phyloP scores from a whole-genome alignment of 306 rosid genomes.

The Parietaria judaica region DNA sequence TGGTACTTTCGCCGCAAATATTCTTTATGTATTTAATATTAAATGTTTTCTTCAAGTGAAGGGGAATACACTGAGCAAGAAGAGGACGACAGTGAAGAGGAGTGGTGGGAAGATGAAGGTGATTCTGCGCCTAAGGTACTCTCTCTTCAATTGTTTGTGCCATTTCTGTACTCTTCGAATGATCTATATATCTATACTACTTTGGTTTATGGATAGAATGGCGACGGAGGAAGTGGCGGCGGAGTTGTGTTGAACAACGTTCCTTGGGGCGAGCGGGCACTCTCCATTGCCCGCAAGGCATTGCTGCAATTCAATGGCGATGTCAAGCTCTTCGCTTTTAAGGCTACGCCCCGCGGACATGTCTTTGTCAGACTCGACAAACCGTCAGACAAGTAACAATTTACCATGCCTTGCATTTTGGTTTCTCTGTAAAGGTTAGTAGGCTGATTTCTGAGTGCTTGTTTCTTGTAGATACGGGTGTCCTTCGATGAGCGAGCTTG shows the following conservation, averaged over 20 bases:
- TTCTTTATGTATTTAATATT: neutral
- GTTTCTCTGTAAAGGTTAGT: neutral
- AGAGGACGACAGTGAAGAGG: constrained; percentile 33
- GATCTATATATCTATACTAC: constrained; percentile 12
- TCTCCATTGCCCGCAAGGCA: constrained; percentile 57
- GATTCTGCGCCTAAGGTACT: constrained; percentile 52
- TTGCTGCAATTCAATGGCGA: constrained; percentile 46
- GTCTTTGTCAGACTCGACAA: constrained; percentile 82
- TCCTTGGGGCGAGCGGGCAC: constrained; percentile 71
- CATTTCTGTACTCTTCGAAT: neutral
- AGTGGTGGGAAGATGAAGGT: constrained; percentile 49
- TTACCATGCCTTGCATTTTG: constrained; percentile 1
- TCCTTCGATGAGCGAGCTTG: constrained; percentile 79
- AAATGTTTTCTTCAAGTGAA: constrained; percentile 25
- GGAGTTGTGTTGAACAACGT: constrained; percentile 67
- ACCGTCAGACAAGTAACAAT: constrained; percentile 48
- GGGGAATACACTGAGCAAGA: constrained; percentile 50
- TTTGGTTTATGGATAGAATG: constrained; percentile 31
- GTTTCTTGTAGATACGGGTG: constrained; percentile 66
- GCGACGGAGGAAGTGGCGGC: constrained; percentile 87
- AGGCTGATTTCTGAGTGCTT: neutral
- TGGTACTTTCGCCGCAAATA: neutral
- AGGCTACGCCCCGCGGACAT: constrained; percentile 71
- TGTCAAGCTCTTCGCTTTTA: constrained; percentile 66
- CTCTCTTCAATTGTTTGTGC: constrained; percentile 8